phyloP scores from a whole-genome alignment of 2,329 filamentous ascomycete species.

The Fonsecaea multimorphosa region DNA sequence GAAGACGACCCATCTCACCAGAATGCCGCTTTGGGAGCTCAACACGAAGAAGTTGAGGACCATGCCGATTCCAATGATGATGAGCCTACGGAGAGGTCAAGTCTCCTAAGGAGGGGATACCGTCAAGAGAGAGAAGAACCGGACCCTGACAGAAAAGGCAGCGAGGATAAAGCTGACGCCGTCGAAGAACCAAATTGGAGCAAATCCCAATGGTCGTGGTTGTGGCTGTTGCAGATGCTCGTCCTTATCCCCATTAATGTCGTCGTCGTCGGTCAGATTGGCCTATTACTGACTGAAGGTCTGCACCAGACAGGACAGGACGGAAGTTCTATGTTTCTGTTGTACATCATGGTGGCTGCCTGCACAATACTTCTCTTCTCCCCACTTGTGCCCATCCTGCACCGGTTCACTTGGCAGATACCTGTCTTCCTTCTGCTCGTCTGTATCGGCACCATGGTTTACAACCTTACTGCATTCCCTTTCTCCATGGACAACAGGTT shows the following conservation, averaged over 20 bases:
- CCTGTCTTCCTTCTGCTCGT: constrained; percentile 77
- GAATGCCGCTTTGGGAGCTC: constrained; percentile 35
- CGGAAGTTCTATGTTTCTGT: constrained; percentile 72
- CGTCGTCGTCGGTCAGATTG: constrained; percentile 77
- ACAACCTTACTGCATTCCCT: constrained; percentile 86
- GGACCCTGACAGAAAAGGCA: constrained; percentile 23
- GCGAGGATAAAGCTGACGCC: constrained; percentile 39
- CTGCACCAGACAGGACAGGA: constrained; percentile 83
- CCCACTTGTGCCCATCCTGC: constrained; percentile 81
- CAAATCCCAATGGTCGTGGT: constrained; percentile 75
- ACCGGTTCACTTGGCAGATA: constrained; percentile 82
- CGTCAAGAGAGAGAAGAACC: constrained; percentile 35
- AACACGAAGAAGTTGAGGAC: constrained; percentile 42
- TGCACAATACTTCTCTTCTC: constrained; percentile 75
- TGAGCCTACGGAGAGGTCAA: constrained; percentile 37
- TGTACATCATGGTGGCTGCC: constrained; percentile 72
- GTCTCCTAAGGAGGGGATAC: constrained; percentile 38
- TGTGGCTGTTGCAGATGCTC: constrained; percentile 86
- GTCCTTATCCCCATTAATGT: constrained; percentile 78
- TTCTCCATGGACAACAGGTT: constrained; percentile 80
- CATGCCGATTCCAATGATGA: constrained; percentile 49
- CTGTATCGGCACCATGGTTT: constrained; percentile 76
- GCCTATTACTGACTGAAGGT: constrained; percentile 72
- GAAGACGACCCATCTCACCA: constrained; percentile 47
- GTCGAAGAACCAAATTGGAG: constrained; percentile 82